phyloP scores from a whole-genome alignment of 2,329 filamentous ascomycete species.

The Calonectria montana region DNA sequence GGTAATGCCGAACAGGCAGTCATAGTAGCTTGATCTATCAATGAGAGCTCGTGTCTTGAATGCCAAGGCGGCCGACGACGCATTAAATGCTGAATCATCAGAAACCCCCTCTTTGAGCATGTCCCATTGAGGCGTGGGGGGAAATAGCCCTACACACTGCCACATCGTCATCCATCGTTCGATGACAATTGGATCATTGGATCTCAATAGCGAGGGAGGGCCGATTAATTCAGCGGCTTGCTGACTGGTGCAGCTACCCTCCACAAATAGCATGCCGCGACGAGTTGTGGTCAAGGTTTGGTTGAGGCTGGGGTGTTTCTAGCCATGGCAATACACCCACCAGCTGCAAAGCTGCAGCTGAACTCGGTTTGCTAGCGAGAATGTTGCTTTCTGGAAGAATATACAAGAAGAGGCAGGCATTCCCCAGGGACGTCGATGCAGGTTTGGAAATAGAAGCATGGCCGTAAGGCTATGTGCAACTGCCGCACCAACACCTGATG shows the following conservation, averaged over 20 bases:
- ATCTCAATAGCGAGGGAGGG: background rate
- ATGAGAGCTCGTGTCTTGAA: background rate
- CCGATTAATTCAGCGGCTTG: background rate
- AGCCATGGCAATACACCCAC: background rate
- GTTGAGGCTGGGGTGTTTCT: background rate
- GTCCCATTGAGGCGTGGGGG: background rate
- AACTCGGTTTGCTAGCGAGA: no score
- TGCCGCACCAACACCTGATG: conserved; percentile 20
- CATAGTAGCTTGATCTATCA: background rate
- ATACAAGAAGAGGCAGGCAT: conserved; percentile 11
- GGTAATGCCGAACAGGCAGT: conserved; percentile 19
- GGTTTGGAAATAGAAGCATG: conserved; percentile 18
- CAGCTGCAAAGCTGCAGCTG: background rate
- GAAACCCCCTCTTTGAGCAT: background rate
- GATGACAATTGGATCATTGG: background rate
- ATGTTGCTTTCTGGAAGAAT: background rate
- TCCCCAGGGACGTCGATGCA: conserved; percentile 17
- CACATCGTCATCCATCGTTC: conserved; percentile 3
- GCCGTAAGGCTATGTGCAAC: conserved; percentile 19
- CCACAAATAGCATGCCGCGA: background rate
- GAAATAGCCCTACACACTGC: background rate
- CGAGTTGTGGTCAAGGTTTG: background rate
- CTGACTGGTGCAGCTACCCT: background rate
- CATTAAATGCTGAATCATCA: background rate
- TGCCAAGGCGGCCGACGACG: background rate